Conservation (phyloP, 805 yeast genomes). For the Candida hispaniensis region DNA sequence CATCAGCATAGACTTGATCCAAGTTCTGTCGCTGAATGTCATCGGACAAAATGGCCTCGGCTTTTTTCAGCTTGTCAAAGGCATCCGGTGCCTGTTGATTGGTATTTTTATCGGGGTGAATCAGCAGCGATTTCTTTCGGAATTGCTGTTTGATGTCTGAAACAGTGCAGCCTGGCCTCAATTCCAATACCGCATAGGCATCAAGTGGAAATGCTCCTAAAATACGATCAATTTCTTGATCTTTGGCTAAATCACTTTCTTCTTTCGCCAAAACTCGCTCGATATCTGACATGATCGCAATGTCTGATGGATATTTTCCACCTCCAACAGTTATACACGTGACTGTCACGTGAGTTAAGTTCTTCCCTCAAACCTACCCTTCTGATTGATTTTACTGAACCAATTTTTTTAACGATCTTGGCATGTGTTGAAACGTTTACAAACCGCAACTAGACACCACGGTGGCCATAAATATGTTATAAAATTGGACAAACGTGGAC, state of each 20-base stretch:
- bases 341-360: too few relatives aligned
- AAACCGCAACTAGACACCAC: too few relatives aligned
- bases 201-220: slow-evolving; percentile 39
- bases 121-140: slow-evolving; percentile 48
- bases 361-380: too few relatives aligned
- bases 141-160: slow-evolving; percentile 38
- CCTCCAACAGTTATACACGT: too few relatives aligned
- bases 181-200: slow-evolving; percentile 43
- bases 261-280: slow-evolving; percentile 27
- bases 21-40: slow-evolving; percentile 34
- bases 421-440: too few relatives aligned
- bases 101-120: slow-evolving; percentile 58
- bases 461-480: too few relatives aligned
- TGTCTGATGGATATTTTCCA: too few relatives aligned
- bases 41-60: slow-evolving; percentile 36
- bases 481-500: too few relatives aligned
- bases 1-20: slow-evolving; percentile 37
- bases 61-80: slow-evolving; percentile 47
- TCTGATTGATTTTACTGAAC: too few relatives aligned
- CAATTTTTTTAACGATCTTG: too few relatives aligned
- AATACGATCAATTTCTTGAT: slow-evolving; percentile 48
- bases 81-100: slow-evolving; percentile 53
- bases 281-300: slow-evolving; percentile 23
- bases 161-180: slow-evolving; percentile 34
- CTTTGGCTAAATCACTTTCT: slow-evolving; percentile 29